Evolutionary conservation across 257 asterid species (phyloP), one percentile per base, ranked within the genome.

Genomic region (Nicotiana obtusifolia): DNA sequence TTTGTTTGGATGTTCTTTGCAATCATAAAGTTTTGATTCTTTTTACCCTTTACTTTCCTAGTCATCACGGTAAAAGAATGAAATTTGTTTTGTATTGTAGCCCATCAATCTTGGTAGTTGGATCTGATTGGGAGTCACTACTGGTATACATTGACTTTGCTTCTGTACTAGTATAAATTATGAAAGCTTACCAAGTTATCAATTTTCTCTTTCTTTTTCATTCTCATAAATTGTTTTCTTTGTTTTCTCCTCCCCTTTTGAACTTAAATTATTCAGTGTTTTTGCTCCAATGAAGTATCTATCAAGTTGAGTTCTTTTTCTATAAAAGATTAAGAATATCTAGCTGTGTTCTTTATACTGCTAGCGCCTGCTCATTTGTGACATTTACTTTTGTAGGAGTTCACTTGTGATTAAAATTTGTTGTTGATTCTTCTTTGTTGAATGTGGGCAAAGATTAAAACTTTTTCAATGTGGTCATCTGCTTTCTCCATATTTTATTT

Each of bases 1-100:
- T 80, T 80, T 80, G 61, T 65, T 80, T 80, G n/a, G 78, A 75
- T 49, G 83, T 33, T 81, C 33, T 49, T 65, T 54, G 54, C 47
- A 65, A 49, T 81, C 66, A 47, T 64, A 44, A 80, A 64, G 76
- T 80, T 80, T 33, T 64, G 77, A 65, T 24, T 62, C 35, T 68
- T 37, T 80, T 54, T 80, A 17, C 73, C 10, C 54, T 28, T 54
- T 56, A 10, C 16, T 24, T 76, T 76, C 47, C 33, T 76, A 24
- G 67, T 28, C 20, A 73, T 17, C n/a, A 73, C 9, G 17, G 17
- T 5, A 7, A 47, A 76, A 35, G 15, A 47, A 28, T 75, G 80
- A 75, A 75, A 24, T 26, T 49, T 75, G 44, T 75, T 75, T 75
- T 75, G 80, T 75, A 37, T 75, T 24, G 5, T 75, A 24, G 80